Conservation (phyloP, 495 filamentous ascomycete species). For the Cercophora sp. region DNA sequence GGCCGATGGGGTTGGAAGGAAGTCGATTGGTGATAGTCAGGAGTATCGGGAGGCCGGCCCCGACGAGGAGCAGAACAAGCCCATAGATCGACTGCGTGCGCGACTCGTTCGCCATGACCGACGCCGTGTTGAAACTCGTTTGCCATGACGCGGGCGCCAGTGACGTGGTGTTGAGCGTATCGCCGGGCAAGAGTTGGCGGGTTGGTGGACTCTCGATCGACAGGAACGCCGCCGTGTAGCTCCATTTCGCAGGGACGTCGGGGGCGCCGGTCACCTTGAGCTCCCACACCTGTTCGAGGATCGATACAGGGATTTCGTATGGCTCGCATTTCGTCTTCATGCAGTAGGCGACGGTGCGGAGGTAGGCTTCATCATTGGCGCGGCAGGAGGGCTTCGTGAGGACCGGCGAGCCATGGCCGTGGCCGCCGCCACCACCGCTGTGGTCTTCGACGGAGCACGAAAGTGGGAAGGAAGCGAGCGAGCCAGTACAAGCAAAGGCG, state of each 20-base stretch:
- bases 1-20: neutral
- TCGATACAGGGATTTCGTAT: neutral
- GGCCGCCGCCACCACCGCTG: neutral
- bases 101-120: slow-evolving; percentile 2
- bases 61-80: slow-evolving; percentile 4
- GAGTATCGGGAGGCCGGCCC: neutral
- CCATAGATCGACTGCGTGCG: neutral
- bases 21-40: neutral
- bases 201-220: neutral
- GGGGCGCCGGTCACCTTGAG: neutral
- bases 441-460: neutral
- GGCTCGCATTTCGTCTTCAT: neutral
- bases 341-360: slow-evolving; percentile 1
- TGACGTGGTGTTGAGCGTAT: slow-evolving; percentile 1
- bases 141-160: neutral
- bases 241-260: neutral
- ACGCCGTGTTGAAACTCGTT: neutral
- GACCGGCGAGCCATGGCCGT: neutral
- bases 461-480: neutral
- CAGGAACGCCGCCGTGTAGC: slow-evolving; percentile 1
- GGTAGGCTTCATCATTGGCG: neutral
- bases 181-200: neutral
- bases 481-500: slow-evolving; percentile 1
- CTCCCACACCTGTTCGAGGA: neutral
- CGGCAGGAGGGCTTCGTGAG: neutral